Conservation (phyloP, 1,139 yeast genomes). For the Eremothecium cymbalariae region DNA sequence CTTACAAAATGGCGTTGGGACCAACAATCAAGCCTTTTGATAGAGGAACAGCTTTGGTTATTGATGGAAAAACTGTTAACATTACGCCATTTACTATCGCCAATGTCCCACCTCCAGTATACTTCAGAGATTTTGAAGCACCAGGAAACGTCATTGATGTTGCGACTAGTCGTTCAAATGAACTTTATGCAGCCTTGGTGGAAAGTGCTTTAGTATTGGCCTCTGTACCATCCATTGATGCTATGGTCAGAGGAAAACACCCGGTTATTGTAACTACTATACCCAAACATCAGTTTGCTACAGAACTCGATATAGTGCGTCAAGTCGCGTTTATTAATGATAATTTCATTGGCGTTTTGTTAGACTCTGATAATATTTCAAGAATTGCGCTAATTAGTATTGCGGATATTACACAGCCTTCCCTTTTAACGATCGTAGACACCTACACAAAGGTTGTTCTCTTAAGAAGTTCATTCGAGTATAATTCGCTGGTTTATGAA, state of each 20-base stretch:
- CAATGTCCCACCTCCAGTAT: constrained; percentile 91
- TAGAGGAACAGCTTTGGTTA: constrained; percentile 68
- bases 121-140: constrained; percentile 57
- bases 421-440: constrained; percentile 37
- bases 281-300: constrained; percentile 34
- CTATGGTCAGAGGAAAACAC: constrained; percentile 37
- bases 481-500: constrained; percentile 47
- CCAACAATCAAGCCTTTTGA: constrained; percentile 62
- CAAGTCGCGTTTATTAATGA: constrained; percentile 56
- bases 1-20: constrained; percentile 59
- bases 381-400: constrained; percentile 45
- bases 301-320: constrained; percentile 43
- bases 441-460: constrained; percentile 46
- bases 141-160: constrained; percentile 50
- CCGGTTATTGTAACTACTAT: constrained; percentile 41
- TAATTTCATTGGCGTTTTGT: constrained; percentile 45
- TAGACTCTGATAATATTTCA: constrained; percentile 45
- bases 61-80: constrained; percentile 68
- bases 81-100: constrained; percentile 80
- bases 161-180: constrained; percentile 57
- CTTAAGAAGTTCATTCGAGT: constrained; percentile 49
- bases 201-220: constrained; percentile 39
- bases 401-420: constrained; percentile 37
- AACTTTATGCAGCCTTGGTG: constrained; percentile 49
- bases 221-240: constrained; percentile 33